These are phyloP conservation scores for Fabrea salina DNA, from an alignment of 169 alveolate genomes.

Conservation along the genomic window DNA sequence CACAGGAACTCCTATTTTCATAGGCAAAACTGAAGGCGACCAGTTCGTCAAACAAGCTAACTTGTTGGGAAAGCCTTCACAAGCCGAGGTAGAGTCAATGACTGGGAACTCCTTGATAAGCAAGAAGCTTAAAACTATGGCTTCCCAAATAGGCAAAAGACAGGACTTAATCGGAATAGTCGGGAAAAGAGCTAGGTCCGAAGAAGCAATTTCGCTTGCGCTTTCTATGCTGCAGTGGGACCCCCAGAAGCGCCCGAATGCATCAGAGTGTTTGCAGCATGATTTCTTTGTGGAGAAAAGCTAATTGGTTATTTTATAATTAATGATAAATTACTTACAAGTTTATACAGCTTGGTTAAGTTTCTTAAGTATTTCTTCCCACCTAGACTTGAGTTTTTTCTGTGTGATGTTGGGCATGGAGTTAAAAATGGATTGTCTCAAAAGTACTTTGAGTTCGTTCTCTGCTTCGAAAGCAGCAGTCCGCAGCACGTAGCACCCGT, in stretches of 20 bases:
- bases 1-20: slow-evolving; percentile 44
- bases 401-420: neutral
- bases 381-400: neutral
- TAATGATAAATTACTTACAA: too few relatives aligned
- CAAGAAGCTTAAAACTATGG: neutral
- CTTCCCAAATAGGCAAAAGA: neutral
- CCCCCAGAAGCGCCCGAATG: slow-evolving; percentile 18
- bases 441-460: neutral
- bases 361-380: neutral
- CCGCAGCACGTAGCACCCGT: neutral
- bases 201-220: neutral
- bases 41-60: slow-evolving; percentile 15
- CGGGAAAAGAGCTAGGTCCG: neutral
- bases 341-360: too few relatives aligned
- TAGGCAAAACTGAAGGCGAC: slow-evolving; percentile 40
- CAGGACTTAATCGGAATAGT: neutral
- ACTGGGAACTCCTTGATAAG: neutral
- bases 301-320: too few relatives aligned
- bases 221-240: slow-evolving; percentile 15
- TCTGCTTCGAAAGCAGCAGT: neutral
- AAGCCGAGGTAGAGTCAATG: neutral
- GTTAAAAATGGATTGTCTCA: neutral
- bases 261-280: slow-evolving; percentile 21
- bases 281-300: too few relatives aligned
- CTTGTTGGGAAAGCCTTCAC: neutral